Conservation (phyloP, 257 asterid genomes). For the Petunia axillaris region DNA sequence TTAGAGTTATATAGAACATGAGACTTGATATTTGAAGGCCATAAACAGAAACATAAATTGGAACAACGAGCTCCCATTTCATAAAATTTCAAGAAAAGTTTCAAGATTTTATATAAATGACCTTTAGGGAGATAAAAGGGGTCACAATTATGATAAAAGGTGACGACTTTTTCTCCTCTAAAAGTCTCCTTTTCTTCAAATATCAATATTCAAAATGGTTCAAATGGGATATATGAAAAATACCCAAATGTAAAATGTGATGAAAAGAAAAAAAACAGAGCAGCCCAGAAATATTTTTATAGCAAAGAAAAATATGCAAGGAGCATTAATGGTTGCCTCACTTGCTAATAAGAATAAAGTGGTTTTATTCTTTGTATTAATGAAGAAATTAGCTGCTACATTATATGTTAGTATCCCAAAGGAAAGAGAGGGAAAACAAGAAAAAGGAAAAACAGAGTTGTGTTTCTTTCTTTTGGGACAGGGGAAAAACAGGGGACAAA, state of each 20-base stretch:
- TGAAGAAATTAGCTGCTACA: neutral
- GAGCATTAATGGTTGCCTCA: neutral
- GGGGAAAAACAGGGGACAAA: neutral
- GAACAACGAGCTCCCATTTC: slow-evolving; percentile 59
- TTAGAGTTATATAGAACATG: slow-evolving; percentile 41
- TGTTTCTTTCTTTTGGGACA: slow-evolving; percentile 15
- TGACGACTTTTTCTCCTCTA: neutral
- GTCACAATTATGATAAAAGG: neutral
- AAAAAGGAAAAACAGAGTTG: neutral
- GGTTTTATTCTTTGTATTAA: neutral
- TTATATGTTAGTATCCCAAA: slow-evolving; percentile 14
- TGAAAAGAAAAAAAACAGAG: no score
- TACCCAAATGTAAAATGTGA: neutral
- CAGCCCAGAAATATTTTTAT: neutral
- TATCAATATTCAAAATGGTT: slow-evolving; percentile 1
- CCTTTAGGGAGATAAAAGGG: neutral
- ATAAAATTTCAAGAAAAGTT: neutral
- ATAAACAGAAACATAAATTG: slow-evolving; percentile 43
- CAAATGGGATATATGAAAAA: neutral
- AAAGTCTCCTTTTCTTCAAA: slow-evolving; percentile 15
- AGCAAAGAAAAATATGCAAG: neutral
- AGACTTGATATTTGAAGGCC: slow-evolving; percentile 45
- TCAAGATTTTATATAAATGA: neutral
- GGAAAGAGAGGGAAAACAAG: slow-evolving; percentile 21
- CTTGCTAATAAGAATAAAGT: neutral